Evolutionary conservation across 2,329 filamentous ascomycete species (phyloP), one percentile per base, ranked within the genome.

Genomic region (Grosmannia serpens): DNA sequence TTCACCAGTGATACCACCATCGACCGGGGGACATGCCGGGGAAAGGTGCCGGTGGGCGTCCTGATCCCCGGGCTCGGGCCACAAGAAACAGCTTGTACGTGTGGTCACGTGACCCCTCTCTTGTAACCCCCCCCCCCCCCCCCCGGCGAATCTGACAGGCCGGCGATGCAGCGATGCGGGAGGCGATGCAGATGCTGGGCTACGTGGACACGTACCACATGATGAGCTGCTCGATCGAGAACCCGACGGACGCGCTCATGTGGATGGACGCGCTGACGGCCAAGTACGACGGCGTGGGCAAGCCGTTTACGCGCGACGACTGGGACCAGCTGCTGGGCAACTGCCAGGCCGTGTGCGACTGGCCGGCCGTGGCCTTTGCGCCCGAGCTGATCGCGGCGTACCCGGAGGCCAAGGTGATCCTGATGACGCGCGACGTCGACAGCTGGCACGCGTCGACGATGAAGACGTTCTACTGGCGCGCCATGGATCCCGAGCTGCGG

Each of bases 131-230:
- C n/a, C 3, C n/a, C 17, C 1, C 35, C 20, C n/a, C n/a, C 9
- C 20, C 46, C 26, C 11, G 26, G 35, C 22, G 15, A 15, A 20
- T 44, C 38, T n/a, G 20, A 52, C 35, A 52, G 47, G 1, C 33
- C 26, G 22, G 29, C 31, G 24, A 29, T n/a, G 8, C 13, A 84
- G 81, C 84, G 50, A 80, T 88, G 67, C 78, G 84, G 61, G 80
- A 78, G 50, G 85, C 86, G 24, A 78, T 88, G 68, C 79, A 84
- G 67, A 75, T 82, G 64, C 76, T 88, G 47, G 85, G 85, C 62
- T 87, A 84, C 69, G 74, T 80, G 65, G 82, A 86, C 69, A 85
- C 81, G 61, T 88, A 88, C 76, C 86, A 88, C 74, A 87, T 87
- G 84, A 85, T 86, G 81, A 84, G 79, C 65, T 82, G 80, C 63